These are phyloP conservation scores for Lepidium sativum DNA, from an alignment of 345 rosid species.

Conservation along the genomic window DNA sequence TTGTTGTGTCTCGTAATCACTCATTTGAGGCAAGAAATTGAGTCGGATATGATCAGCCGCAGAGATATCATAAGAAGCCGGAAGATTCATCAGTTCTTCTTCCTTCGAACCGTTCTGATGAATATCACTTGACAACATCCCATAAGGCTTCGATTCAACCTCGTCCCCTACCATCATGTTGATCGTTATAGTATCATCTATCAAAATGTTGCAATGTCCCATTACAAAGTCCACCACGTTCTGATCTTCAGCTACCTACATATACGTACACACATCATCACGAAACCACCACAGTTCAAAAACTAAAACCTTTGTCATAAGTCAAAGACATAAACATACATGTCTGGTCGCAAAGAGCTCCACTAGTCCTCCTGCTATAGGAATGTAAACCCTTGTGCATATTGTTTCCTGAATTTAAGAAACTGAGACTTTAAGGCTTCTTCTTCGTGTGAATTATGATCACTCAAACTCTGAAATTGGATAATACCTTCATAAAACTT, in stretches of 20 bases:
- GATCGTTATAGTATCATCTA: constrained; percentile 37
- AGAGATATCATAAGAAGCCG: constrained; percentile 36
- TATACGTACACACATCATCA: constrained; percentile 14
- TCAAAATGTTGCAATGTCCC: constrained; percentile 40
- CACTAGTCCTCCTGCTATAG: constrained; percentile 66
- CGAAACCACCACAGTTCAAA: not conserved
- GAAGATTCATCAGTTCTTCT: constrained; percentile 30
- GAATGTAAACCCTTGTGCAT: constrained; percentile 81
- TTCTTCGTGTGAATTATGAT: not conserved
- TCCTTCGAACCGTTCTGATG: too few species aligned
- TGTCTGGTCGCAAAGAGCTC: constrained; percentile 74
- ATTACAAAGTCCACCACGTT: constrained; percentile 51
- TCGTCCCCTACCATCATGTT: constrained; percentile 23
- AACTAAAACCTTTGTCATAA: not conserved
- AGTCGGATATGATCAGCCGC: constrained; percentile 31
- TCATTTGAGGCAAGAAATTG: constrained; percentile 42
- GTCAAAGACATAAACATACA: constrained; percentile 28
- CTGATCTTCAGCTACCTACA: constrained; percentile 70
- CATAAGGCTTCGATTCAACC: constrained; percentile 28
- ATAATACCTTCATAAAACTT: constrained; percentile 36
- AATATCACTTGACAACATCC: too few species aligned
- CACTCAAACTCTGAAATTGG: not conserved
- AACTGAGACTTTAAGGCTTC: not conserved
- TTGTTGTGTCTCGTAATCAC: constrained; percentile 23
- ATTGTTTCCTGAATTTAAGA: constrained; percentile 43